Evolutionary conservation across 306 rosid genomes (phyloP).

Genomic region (Malus fusca): DNA sequence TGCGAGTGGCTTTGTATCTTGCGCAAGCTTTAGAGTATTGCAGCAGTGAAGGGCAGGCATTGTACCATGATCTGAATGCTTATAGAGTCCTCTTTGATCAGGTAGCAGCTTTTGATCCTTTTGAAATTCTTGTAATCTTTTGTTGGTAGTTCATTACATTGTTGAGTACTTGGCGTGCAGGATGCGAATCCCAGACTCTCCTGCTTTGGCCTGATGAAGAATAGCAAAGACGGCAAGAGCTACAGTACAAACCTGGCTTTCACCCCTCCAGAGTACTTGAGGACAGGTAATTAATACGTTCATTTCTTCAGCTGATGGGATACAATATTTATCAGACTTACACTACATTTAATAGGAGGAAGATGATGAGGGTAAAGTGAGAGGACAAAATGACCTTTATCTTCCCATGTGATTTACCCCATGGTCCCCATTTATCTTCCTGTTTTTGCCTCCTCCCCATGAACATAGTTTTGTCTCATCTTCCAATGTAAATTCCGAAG

Average conservation of each 20-base stretch:
- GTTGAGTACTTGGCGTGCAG: conserved; percentile 31
- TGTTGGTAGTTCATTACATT: conserved; percentile 5
- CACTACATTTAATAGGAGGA: background rate
- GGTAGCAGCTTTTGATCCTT: conserved; percentile 25
- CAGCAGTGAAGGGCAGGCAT: conserved; percentile 71
- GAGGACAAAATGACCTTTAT: background rate
- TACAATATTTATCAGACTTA: background rate
- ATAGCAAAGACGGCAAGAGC: conserved; percentile 97
- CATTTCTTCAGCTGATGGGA: background rate
- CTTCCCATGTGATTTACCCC: background rate
- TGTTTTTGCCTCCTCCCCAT: background rate
- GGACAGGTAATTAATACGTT: conserved; percentile 56
- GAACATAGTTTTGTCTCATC: background rate
- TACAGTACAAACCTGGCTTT: conserved; percentile 94
- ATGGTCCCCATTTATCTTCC: background rate
- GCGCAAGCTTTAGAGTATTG: conserved; percentile 96
- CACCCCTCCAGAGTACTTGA: conserved; percentile 98
- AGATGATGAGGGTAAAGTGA: background rate
- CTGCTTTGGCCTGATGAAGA: conserved; percentile 98
- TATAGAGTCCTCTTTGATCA: conserved; percentile 87
- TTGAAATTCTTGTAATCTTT: conserved; percentile 13
- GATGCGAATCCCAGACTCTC: conserved; percentile 89
- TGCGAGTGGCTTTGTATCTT: conserved; percentile 89
- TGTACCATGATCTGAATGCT: conserved; percentile 98
- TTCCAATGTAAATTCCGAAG: background rate